Evolutionary conservation across 345 rosid genomes (phyloP), one percentile per base, ranked within the genome.

Genomic region (Arabis hirsuta): DNA sequence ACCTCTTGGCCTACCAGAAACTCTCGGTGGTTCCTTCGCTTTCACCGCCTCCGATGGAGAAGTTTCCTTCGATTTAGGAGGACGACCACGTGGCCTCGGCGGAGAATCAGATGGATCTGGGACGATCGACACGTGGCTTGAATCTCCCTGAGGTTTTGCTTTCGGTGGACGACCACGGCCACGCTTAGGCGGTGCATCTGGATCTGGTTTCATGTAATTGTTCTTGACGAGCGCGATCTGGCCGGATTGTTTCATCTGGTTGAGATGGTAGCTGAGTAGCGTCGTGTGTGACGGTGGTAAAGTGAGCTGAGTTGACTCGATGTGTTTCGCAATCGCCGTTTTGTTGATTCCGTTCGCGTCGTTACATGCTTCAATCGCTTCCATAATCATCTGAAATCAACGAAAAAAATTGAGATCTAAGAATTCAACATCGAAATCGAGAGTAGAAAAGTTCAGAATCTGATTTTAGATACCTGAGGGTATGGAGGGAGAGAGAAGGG

Each of bases 101-200:
- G 93, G 73, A 12, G 57, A 82, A 4, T 66, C 19, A 0, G 84
- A 81, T 0, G 81, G 73, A 3, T 84, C 86, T 0, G 72, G 2
- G 0, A 84, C 45, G 24, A 22, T 22, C 22, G 55, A 36, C 34
- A 19, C 72, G 29, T 73, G 12, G 52, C 55, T 73, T 0, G 73
- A 8, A 42, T 59, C 67, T 4, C 7, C 34, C 1, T 24, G 74
- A 0, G 8, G 67, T 68, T 84, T 89, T 0, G 91, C 80, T 76
- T 91, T 94, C 0, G 97, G 92, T 3, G 98, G 98, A 27, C 97
- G 91, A 45, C 98, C 95, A 4, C 97, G 95, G 39, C 97, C 96
- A 24, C 98, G 81, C 78, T 83, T 91, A 3, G 95, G 90, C 0
- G 96, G 96, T n/a, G 90, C 87, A 52, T 81, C 69, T 0, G 90